phyloP scores from a whole-genome alignment of 768 basidiomycete species.

The Pulveroboletus sp. region DNA sequence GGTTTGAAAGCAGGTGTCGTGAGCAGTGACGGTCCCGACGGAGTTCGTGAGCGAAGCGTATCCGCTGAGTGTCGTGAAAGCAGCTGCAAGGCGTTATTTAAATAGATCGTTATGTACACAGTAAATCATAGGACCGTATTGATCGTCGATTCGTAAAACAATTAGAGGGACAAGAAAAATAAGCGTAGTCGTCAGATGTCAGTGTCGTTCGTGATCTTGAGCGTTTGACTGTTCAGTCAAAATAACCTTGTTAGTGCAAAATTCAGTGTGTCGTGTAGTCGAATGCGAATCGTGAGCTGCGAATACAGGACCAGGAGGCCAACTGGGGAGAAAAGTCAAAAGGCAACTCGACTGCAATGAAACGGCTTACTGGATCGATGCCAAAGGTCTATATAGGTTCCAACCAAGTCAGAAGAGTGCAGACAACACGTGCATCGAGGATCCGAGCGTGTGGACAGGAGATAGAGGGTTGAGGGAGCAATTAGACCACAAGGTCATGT shows the following conservation, averaged over 20 bases:
- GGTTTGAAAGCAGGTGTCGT: constrained; percentile 28
- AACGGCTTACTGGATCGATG: no score
- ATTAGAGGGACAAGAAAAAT: constrained; percentile 9
- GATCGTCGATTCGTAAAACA: constrained; percentile 24
- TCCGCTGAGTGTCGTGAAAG: constrained; percentile 30
- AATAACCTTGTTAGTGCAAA: constrained; percentile 15
- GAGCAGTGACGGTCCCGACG: constrained; percentile 28
- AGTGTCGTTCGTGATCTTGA: constrained; percentile 21
- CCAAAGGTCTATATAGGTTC: no score
- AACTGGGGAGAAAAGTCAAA: no score
- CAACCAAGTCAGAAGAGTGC: no score
- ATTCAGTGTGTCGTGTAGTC: constrained; percentile 18
- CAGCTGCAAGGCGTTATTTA: constrained; percentile 30
- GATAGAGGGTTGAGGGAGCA: no score
- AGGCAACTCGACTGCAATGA: no score
- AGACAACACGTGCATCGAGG: no score
- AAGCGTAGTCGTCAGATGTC: constrained; percentile 23
- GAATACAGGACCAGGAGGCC: no score
- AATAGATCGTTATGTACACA: constrained; percentile 25
- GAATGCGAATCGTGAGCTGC: constrained; percentile 22
- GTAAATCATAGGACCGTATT: constrained; percentile 13
- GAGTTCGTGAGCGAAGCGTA: constrained; percentile 21
- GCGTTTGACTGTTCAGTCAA: constrained; percentile 12
- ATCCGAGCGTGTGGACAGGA: no score
- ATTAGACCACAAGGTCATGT: no score